phyloP scores from a whole-genome alignment of 495 filamentous ascomycete species.

The Xylaria acuta region DNA sequence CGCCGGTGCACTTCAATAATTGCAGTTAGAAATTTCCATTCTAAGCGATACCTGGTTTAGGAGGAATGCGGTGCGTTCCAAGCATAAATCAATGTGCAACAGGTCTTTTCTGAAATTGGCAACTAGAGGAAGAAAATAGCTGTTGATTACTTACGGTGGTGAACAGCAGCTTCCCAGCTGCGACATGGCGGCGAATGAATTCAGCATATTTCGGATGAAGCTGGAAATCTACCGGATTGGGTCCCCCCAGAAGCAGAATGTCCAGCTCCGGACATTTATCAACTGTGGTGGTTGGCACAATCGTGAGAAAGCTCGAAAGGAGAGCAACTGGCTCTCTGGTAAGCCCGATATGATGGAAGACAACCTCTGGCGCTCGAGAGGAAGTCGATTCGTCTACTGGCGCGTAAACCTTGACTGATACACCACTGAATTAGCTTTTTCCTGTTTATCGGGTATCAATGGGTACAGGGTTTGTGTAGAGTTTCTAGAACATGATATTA shows the following conservation, averaged over 20 bases:
- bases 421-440: background rate
- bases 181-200: constrained; percentile 38
- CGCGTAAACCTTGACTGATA: constrained; percentile 1
- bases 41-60: background rate
- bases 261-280: constrained; percentile 41
- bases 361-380: constrained; percentile 36
- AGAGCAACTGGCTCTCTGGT: constrained; percentile 40
- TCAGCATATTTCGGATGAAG: constrained; percentile 32
- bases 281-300: constrained; percentile 38
- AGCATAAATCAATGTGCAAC: background rate
- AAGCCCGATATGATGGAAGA: constrained; percentile 44
- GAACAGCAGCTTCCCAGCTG: constrained; percentile 34
- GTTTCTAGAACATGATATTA: background rate
- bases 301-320: constrained; percentile 30
- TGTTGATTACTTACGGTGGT: constrained; percentile 23
- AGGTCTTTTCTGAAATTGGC: background rate
- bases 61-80: background rate
- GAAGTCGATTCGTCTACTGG: constrained; percentile 7
- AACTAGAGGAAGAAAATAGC: background rate
- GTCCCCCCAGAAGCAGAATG: constrained; percentile 38
- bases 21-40: background rate
- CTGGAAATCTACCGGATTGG: constrained; percentile 26
- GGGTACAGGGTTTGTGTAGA: background rate
- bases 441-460: background rate
- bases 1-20: constrained; percentile 38